Percentiles rank a stretch among this genome's conserved stretches.
These are phyloP conservation scores for Zygoascus tannicola DNA, from an alignment of 805 yeast species.

Conservation along the genomic window DNA sequence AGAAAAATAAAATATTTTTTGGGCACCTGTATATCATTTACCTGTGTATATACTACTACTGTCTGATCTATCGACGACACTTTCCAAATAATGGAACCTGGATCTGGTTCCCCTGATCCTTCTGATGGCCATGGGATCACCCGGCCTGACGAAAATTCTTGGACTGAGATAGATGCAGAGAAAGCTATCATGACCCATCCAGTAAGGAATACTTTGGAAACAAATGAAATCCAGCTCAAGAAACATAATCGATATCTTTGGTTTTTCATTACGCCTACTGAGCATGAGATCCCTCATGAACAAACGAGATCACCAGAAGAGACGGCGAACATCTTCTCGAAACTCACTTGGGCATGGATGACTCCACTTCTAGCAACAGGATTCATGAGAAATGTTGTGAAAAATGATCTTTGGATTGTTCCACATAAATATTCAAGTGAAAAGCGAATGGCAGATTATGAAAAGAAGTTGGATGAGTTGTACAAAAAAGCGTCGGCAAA, in stretches of 20 bases:
- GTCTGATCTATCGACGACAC: no score
- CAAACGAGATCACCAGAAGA: conserved; percentile 4
- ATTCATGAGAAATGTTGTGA: conserved; percentile 7
- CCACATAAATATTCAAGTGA: conserved; percentile 1
- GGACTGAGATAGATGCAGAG: no score
- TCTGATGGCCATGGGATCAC: no score
- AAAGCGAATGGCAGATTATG: conserved; percentile 2
- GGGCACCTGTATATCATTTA: no score
- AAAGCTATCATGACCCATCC: background rate
- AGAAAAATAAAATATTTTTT: no score
- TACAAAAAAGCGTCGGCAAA: background rate
- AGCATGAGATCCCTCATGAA: conserved; percentile 7
- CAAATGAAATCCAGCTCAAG: background rate
- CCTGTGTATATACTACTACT: no score
- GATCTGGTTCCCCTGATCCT: no score
- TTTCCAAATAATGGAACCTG: no score
- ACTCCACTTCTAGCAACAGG: conserved; percentile 11
- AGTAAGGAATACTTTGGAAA: background rate
- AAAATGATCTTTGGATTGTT: conserved; percentile 9
- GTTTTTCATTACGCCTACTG: background rate
- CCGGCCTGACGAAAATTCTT: no score
- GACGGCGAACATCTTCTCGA: conserved; percentile 3
- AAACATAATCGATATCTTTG: background rate
- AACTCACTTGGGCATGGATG: conserved; percentile 9
- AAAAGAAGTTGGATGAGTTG: background rate